These are phyloP conservation scores for Ustanciosporium gigantosporum DNA, from an alignment of 1,284 basidiomycete species.

Conservation along the genomic window DNA sequence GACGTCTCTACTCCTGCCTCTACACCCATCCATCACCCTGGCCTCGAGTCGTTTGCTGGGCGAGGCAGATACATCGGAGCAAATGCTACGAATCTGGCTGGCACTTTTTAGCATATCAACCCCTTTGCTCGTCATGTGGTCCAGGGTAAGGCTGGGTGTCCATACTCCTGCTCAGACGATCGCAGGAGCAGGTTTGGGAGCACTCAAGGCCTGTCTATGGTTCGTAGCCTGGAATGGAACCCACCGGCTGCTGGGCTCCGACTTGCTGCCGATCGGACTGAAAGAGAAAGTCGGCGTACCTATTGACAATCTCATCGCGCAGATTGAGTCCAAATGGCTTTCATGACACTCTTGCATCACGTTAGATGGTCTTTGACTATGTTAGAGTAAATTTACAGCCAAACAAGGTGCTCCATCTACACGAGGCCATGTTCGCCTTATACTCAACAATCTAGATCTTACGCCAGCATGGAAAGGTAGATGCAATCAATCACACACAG, in stretches of 20 bases:
- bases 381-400: too few species aligned
- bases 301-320: not conserved
- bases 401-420: too few species aligned
- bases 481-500: too few species aligned
- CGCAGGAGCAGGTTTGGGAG: conserved; percentile 29
- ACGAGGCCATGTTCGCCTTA: too few species aligned
- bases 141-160: conserved; percentile 34
- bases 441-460: too few species aligned
- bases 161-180: conserved; percentile 33
- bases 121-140: conserved; percentile 42
- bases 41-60: not conserved
- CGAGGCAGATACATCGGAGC: conserved; percentile 3
- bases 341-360: not conserved
- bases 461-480: too few species aligned
- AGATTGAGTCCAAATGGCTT: not conserved
- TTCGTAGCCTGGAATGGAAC: conserved; percentile 38
- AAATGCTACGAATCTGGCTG: conserved; percentile 19
- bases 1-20: conserved; percentile 21
- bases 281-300: conserved; percentile 7
- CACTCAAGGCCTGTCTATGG: conserved; percentile 26
- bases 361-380: too few species aligned
- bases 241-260: conserved; percentile 1
- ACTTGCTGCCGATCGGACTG: conserved; percentile 6
- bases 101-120: conserved; percentile 13
- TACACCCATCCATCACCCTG: conserved; percentile 21